Evolutionary conservation across 2,329 filamentous ascomycete species (phyloP).

Genomic region (Xylariomycetidae sp.): DNA sequence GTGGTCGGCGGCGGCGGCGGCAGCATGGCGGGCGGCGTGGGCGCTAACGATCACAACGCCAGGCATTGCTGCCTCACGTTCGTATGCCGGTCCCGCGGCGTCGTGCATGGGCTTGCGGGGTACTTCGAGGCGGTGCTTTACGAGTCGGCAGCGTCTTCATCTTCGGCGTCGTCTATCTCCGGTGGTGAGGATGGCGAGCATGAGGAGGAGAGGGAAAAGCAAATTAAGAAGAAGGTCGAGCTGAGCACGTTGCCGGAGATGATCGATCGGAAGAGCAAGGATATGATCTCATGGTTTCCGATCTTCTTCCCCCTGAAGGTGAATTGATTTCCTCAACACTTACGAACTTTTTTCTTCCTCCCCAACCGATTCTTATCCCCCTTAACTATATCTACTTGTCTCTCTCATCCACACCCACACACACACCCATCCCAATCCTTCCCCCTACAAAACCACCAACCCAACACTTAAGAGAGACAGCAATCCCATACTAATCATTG

Average conservation of each 20-base stretch:
- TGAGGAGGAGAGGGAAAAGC: slow-evolving; percentile 27
- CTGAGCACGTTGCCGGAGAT: slow-evolving; percentile 88
- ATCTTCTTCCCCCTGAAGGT: slow-evolving; percentile 97
- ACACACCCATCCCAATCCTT: too few species aligned
- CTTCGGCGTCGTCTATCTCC: background rate
- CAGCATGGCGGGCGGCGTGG: slow-evolving; percentile 69
- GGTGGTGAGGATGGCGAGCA: slow-evolving; percentile 3
- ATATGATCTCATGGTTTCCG: slow-evolving; percentile 99
- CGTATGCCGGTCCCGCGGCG: slow-evolving; percentile 70
- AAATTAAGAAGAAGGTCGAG: slow-evolving; percentile 59
- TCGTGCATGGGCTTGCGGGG: slow-evolving; percentile 85
- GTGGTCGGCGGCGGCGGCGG: slow-evolving; percentile 64
- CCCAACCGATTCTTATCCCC: too few species aligned
- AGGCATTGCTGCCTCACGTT: slow-evolving; percentile 77
- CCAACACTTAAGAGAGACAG: too few species aligned
- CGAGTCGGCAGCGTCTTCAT: slow-evolving; percentile 41
- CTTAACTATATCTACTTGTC: background rate
- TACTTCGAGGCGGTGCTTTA: slow-evolving; percentile 99
- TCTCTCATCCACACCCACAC: background rate
- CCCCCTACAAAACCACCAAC: too few species aligned
- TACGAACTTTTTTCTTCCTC: slow-evolving; percentile 1
- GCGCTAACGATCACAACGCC: slow-evolving; percentile 87
- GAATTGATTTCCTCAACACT: slow-evolving; percentile 25
- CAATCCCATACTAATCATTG: background rate
- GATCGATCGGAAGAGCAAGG: slow-evolving; percentile 87